These are phyloP conservation scores for Ogataea ganodermae DNA, from an alignment of 805 yeast species.

Conservation along the genomic window DNA sequence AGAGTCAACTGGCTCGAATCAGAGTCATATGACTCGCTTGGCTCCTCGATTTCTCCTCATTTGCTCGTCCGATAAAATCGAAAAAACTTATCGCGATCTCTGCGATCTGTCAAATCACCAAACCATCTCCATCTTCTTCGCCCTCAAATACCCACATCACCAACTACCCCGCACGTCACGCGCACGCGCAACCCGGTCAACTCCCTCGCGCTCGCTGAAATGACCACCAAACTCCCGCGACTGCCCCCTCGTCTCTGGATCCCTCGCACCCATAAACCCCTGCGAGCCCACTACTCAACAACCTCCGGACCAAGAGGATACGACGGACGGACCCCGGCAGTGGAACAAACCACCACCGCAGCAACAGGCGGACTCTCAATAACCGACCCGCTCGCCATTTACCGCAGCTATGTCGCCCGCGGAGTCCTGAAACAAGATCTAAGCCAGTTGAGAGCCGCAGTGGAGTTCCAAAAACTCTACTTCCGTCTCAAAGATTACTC, in stretches of 20 bases:
- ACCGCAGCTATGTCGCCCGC: conserved; percentile 51
- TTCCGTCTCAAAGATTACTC: conserved; percentile 57
- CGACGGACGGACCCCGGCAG: conserved; percentile 25
- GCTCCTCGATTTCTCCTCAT: neutral
- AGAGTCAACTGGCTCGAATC: neutral
- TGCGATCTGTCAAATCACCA: no score
- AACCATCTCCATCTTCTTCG: no score
- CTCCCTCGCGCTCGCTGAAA: no score
- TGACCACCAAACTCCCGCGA: no score
- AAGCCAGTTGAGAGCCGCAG: conserved; percentile 61
- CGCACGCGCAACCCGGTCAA: no score
- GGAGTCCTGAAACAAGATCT: conserved; percentile 58
- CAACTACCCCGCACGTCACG: no score
- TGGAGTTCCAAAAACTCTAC: conserved; percentile 62
- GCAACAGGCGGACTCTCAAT: conserved; percentile 19
- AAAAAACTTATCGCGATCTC: no score
- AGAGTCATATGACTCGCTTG: neutral
- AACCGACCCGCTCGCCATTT: conserved; percentile 65
- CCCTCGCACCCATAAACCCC: no score
- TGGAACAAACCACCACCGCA: conserved; percentile 6
- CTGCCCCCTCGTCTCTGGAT: no score
- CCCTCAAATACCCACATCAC: no score
- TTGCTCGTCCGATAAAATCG: no score
- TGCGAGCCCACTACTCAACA: no score
- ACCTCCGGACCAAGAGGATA: conserved; percentile 28